Base-by-base conservation (phyloP, 2,329 filamentous ascomycete genomes). In the Biscogniauxia marginata region DNA sequence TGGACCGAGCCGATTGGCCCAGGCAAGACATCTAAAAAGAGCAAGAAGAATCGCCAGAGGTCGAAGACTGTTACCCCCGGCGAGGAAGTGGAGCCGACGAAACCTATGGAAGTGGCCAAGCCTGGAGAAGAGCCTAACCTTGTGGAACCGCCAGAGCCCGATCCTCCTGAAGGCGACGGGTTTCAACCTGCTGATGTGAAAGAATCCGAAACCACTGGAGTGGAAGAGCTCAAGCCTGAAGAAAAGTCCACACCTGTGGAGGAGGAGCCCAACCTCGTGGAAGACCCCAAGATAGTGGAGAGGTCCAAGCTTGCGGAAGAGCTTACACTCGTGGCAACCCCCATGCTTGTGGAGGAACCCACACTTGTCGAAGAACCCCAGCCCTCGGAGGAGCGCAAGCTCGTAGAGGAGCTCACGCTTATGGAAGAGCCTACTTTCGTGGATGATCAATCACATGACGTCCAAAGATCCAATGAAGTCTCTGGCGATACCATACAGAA, bases 11-110 rank as follows among this genome's bases (percentile, higher is more conserved):
- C 58, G 19, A 50, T 46, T 22, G 64, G 56, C 23, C 51, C 56
- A 52, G 58, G 8, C 54, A 66, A 66, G 19, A 63, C 64, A 52
- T 60, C 58, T 34, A 63, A 66, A 46, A 66, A 65, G 49, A 52
- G 48, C 21, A 65, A 67, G 58, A 65, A 65, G 53, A 58, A 24
- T 49, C 54, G 49, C 46, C 48, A 62, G 43, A 49, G 39, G 23
- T 22, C 46, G 21, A 47, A 47, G 18, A 16, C 30, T 39, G 9
- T 39, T 39, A n/a, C 30, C 30, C 30, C 13, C 30, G 30, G n/a
- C 9, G 13, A n/a, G 2, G 30, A n/a, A 39, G 30, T 39, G 30
- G 30, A 39, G 30, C 9, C 30, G 30, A 39, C n/a, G 9, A 39
- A n/a, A 39, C 9, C n/a, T 16, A 16, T 39, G 30, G 30, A 39